These are phyloP conservation scores for Dovyalis caffra DNA, from an alignment of 345 rosid genomes.

Conservation along the genomic window DNA sequence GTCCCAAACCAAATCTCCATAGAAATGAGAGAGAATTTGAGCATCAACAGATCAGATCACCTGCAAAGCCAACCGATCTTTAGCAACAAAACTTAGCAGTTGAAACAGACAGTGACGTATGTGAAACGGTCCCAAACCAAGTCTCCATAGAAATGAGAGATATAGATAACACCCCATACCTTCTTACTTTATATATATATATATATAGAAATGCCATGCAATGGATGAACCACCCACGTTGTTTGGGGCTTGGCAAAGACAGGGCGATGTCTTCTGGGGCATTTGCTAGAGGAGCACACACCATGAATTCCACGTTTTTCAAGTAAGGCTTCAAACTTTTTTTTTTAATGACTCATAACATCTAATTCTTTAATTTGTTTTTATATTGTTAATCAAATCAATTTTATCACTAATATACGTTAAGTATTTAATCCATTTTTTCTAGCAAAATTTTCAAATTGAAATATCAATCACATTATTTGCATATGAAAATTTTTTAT, in stretches of 20 bases:
- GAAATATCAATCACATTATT: too few species aligned
- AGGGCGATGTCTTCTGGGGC: constrained; percentile 14
- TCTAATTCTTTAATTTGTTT: not conserved
- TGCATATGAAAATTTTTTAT: too few species aligned
- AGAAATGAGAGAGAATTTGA: too few species aligned
- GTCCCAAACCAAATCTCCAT: constrained; percentile 21
- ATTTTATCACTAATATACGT: too few species aligned
- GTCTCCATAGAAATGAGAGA: constrained; percentile 31
- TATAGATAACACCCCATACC: constrained; percentile 6
- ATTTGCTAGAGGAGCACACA: constrained; percentile 36
- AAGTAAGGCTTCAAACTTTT: constrained; percentile 20
- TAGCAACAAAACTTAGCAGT: too few species aligned
- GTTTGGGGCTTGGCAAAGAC: not conserved
- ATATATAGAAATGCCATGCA: not conserved
- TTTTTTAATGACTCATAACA: not conserved
- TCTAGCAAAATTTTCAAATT: too few species aligned
- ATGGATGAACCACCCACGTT: not conserved
- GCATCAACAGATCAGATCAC: too few species aligned
- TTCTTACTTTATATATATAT: not conserved
- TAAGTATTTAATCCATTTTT: too few species aligned
- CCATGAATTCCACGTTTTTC: constrained; percentile 34
- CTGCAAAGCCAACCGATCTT: too few species aligned
- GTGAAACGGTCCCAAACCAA: constrained; percentile 7
- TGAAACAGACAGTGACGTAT: not conserved
- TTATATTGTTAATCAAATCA: not conserved